Evolutionary conservation across 2,329 filamentous ascomycete species (phyloP).

Genomic region (Ceratocystis albifundus): DNA sequence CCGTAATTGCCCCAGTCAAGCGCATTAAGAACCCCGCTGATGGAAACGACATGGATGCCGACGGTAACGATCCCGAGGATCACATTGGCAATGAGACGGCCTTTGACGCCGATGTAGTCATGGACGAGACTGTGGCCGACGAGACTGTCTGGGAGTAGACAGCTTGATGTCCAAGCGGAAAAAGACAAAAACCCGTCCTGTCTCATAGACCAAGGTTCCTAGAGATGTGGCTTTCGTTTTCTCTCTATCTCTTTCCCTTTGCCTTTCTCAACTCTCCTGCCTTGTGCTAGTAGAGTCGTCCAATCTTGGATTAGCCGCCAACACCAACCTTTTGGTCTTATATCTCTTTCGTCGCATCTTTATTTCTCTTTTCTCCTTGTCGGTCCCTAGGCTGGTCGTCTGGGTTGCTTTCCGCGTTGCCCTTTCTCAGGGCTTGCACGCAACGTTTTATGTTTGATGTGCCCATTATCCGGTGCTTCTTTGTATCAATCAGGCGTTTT

Average conservation of each 20-base stretch:
- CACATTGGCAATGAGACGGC: slow-evolving; percentile 28
- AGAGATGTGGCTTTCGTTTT: no score
- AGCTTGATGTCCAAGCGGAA: background rate
- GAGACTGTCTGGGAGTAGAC: slow-evolving; percentile 25
- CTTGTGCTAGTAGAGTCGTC: background rate
- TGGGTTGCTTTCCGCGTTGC: background rate
- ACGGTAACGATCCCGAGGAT: slow-evolving; percentile 28
- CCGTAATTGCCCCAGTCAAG: slow-evolving; percentile 40
- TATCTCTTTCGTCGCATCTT: slow-evolving; percentile 3
- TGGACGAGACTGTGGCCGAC: slow-evolving; percentile 41
- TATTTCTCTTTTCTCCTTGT: background rate
- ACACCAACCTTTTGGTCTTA: background rate
- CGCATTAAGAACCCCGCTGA: slow-evolving; percentile 26
- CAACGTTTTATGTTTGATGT: slow-evolving; percentile 3
- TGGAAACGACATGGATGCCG: slow-evolving; percentile 25
- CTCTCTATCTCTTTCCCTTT: background rate
- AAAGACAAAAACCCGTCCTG: background rate
- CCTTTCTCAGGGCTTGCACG: background rate
- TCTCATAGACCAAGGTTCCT: background rate
- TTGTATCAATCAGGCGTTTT: slow-evolving; percentile 11
- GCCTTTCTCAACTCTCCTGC: background rate
- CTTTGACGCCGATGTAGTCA: slow-evolving; percentile 33
- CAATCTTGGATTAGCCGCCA: background rate
- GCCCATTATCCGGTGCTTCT: background rate
- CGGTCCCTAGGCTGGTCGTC: background rate